Percentiles rank a stretch among this genome's conserved stretches.
phyloP scores from a whole-genome alignment of 176 grass and related monocot species.

The Saccharum officinarum region DNA sequence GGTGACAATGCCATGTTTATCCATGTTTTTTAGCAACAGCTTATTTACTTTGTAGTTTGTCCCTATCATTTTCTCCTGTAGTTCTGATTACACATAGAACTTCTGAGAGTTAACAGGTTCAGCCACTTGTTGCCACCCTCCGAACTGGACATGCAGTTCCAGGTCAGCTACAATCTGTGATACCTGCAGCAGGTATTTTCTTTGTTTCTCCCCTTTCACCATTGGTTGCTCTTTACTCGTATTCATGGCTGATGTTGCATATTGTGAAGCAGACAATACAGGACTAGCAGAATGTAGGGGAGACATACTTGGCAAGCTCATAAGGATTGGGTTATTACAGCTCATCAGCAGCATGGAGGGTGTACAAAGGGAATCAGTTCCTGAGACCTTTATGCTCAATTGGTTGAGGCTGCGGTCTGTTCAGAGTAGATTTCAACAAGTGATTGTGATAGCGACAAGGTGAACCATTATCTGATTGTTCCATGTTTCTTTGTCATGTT shows the following conservation, averaged over 20 bases:
- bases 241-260: slow-evolving; percentile 5
- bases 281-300: slow-evolving; percentile 63
- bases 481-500: neutral
- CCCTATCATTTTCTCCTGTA: neutral
- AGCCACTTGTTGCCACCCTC: slow-evolving; percentile 69
- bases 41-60: neutral
- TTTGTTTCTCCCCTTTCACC: neutral
- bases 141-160: slow-evolving; percentile 57
- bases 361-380: slow-evolving; percentile 45
- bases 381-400: slow-evolving; percentile 85
- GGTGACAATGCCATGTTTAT: neutral
- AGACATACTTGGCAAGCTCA: slow-evolving; percentile 47
- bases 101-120: slow-evolving; percentile 44
- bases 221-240: slow-evolving; percentile 1
- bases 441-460: slow-evolving; percentile 84
- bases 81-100: neutral
- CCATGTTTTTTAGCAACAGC: slow-evolving; percentile 3
- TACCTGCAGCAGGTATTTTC: slow-evolving; percentile 29
- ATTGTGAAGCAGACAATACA: slow-evolving; percentile 22
- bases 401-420: slow-evolving; percentile 68
- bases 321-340: slow-evolving; percentile 77
- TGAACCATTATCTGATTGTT: slow-evolving; percentile 6
- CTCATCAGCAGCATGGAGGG: slow-evolving; percentile 65
- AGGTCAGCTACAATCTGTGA: slow-evolving; percentile 23
- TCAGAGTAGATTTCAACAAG: slow-evolving; percentile 83